Evolutionary conservation across 2,329 filamentous ascomycete species (phyloP).

Genomic region (Colletotrichum horii): DNA sequence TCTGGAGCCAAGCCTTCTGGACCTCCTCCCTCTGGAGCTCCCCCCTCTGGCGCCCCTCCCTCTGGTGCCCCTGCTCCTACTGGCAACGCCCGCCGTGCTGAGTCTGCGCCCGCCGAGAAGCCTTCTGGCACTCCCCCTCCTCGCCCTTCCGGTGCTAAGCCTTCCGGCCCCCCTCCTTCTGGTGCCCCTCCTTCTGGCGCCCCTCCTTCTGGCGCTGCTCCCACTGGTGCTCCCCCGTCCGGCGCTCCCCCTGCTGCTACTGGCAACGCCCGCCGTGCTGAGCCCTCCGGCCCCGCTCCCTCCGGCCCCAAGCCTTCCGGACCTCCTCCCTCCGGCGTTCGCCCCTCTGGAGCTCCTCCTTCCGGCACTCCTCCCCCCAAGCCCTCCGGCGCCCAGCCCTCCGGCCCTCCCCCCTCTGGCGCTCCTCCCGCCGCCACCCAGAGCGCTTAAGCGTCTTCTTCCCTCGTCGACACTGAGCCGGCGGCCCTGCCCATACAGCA

Average conservation of each 20-base stretch:
- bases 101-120: too few relatives aligned
- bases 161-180: background rate
- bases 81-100: background rate
- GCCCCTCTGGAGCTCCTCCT: background rate
- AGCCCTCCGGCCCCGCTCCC: background rate
- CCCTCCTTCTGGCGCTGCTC: background rate
- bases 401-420: background rate
- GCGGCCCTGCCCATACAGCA: background rate
- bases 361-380: background rate
- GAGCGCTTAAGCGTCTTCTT: background rate
- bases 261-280: background rate
- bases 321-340: background rate
- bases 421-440: slow-evolving; percentile 4
- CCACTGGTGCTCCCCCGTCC: background rate
- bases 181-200: background rate
- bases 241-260: background rate
- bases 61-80: background rate
- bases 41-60: background rate
- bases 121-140: background rate
- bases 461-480: background rate
- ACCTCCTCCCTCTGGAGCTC: background rate
- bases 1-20: background rate
- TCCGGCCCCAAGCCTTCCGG: background rate
- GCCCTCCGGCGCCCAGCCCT: background rate
- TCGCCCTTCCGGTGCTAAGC: background rate